Conservation (phyloP, 108 stramenopile species). For the Nitzschia putrida region DNA sequence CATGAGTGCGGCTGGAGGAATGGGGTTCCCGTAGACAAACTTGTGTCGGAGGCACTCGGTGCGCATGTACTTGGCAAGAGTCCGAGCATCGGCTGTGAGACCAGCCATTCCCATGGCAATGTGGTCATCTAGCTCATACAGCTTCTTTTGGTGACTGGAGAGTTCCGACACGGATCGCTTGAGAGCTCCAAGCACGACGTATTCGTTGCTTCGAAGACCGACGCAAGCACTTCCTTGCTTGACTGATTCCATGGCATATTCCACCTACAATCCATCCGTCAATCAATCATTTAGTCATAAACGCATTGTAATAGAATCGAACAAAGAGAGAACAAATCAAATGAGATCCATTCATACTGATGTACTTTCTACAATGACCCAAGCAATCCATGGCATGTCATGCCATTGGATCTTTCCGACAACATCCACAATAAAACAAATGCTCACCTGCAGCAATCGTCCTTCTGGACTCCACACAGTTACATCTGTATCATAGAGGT, state of each 20-base stretch:
- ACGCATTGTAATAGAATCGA: slow-evolving; percentile 5
- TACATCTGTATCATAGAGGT: slow-evolving; percentile 99
- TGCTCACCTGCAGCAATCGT: slow-evolving; percentile 95
- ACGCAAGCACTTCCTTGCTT: slow-evolving; percentile 97
- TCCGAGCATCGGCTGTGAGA: slow-evolving; percentile 95
- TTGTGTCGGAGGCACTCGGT: slow-evolving; percentile 97
- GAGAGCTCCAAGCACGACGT: slow-evolving; percentile 93
- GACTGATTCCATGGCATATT: slow-evolving; percentile 99
- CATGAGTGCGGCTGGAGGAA: slow-evolving; percentile 90
- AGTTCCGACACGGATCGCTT: slow-evolving; percentile 96
- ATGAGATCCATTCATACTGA: background rate
- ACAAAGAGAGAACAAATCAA: background rate
- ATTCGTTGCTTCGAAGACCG: slow-evolving; percentile 80
- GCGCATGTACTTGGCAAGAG: slow-evolving; percentile 96
- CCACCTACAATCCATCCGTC: too few species aligned
- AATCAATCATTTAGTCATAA: too few species aligned
- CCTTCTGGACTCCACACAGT: slow-evolving; percentile 99
- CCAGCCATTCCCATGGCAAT: slow-evolving; percentile 97
- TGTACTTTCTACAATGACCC: background rate
- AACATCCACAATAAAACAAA: too few species aligned
- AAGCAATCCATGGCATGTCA: background rate
- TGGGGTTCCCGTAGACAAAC: slow-evolving; percentile 93
- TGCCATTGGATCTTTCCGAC: too few species aligned
- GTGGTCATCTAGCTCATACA: slow-evolving; percentile 97
- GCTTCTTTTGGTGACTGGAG: slow-evolving; percentile 93